A percentile compares a stretch with the other conserved stretches of the same genome.
phyloP scores from a whole-genome alignment of 371 early-diverging fungal genomes.

The Mucor lusitanicus region DNA sequence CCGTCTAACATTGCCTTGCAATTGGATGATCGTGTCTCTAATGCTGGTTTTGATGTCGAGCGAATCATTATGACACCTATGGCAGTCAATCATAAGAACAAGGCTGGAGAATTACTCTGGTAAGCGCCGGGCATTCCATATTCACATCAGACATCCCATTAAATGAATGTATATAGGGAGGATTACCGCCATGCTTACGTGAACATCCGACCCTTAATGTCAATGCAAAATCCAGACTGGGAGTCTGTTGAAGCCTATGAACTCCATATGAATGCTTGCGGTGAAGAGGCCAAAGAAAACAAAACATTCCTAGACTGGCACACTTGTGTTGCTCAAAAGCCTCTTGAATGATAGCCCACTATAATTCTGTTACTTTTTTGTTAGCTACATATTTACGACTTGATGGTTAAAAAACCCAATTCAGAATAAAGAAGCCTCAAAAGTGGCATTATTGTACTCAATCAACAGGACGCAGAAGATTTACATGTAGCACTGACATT shows the following conservation, averaged over 20 bases:
- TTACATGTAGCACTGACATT: no score
- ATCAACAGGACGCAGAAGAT: no score
- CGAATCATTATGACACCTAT: background rate
- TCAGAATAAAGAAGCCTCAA: no score
- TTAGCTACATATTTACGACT: background rate
- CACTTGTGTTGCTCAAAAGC: constrained; percentile 18
- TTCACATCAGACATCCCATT: background rate
- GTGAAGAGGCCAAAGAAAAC: background rate
- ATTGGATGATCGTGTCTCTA: background rate
- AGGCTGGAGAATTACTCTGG: constrained; percentile 18
- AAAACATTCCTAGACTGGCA: constrained; percentile 3
- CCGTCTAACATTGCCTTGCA: background rate
- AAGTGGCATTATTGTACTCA: no score
- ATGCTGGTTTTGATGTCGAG: constrained; percentile 6
- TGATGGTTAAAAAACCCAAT: background rate
- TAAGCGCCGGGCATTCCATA: background rate
- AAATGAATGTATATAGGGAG: constrained; percentile 4
- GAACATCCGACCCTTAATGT: constrained; percentile 17
- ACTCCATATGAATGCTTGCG: constrained; percentile 2
- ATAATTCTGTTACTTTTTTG: background rate
- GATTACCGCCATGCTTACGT: constrained; percentile 23
- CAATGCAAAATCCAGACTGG: constrained; percentile 8
- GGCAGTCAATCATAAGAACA: constrained; percentile 19
- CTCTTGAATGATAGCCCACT: background rate
- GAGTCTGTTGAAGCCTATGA: constrained; percentile 12